Evolutionary conservation across 768 basidiomycete species (phyloP), one percentile per base, ranked within the genome.

Genomic region (Tulasnella sp.): DNA sequence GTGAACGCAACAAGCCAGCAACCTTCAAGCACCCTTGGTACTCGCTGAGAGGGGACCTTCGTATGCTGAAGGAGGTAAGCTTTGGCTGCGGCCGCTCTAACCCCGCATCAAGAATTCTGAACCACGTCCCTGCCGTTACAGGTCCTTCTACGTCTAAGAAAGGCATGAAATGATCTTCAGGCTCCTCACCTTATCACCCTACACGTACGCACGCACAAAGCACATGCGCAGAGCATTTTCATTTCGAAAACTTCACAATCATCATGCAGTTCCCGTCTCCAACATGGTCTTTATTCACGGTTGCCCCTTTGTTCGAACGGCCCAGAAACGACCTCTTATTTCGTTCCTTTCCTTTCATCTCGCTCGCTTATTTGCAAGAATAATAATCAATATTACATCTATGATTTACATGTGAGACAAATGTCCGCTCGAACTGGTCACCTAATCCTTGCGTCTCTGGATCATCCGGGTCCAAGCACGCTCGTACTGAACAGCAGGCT

Each of bases 401-500:
- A 74, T 74, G 73, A 40, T 46, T 18, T 74, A 74, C 73, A 74
- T 74, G 73, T 41, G 8, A 74, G 20, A 41, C 44, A 31, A 37
- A 11, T 74, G 28, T 74, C n/a, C 44, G 18, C 9, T 42, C 42
- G 12, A 14, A 73, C 11, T 58, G 72, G n/a, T 11, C 42, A 22
- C 20, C 37, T 74, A 41, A 40, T 74, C 20, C 40, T 46, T 46
- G 8, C 40, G 73, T 34, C 46, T 72, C 18, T 82, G 85, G 76
- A 88, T 78, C 86, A 89, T 86, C 40, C 85, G 80, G 50, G 84
- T 82, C 89, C 89, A 93, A 1, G 87, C 91, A 24, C 91, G 86
- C 84, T 93, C 91, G 84, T 93, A 94, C 83, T 95, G 93, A 75
- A 90, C 91, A 0, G 94, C 92, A 2, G 91, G 88, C 82, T 92